Conservation (phyloP, 2,329 filamentous ascomycete genomes). For the Calonectria naviculata region DNA sequence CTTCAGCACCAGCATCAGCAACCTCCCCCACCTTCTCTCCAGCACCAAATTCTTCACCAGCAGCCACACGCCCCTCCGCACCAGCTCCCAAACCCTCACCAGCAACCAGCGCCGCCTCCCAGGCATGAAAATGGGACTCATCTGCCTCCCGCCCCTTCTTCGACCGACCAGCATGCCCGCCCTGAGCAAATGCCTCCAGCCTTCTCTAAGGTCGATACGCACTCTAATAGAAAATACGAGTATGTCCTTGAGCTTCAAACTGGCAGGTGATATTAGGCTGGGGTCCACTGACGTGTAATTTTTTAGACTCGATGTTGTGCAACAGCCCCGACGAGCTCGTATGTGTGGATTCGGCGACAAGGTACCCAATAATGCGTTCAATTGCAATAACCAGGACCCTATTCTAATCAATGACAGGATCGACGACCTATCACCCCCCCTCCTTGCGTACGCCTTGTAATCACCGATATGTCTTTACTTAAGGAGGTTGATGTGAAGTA, state of each 20-base stretch:
- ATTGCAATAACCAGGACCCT: not conserved
- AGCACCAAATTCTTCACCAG: constrained; percentile 35
- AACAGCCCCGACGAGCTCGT: constrained; percentile 91
- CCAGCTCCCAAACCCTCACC: constrained; percentile 37
- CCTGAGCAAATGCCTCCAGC: constrained; percentile 36
- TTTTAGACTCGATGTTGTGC: constrained; percentile 78
- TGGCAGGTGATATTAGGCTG: not conserved
- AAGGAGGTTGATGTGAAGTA: constrained; percentile 89
- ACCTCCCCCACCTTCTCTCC: constrained; percentile 29
- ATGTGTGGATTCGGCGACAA: constrained; percentile 99
- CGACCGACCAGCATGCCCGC: constrained; percentile 27
- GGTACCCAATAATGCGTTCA: constrained; percentile 59
- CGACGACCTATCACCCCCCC: constrained; percentile 95
- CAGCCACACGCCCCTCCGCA: constrained; percentile 39
- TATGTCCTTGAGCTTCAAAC: constrained; percentile 30
- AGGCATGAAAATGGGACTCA: constrained; percentile 36
- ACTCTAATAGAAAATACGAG: constrained; percentile 49
- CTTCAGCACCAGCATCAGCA: constrained; percentile 28
- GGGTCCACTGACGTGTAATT: constrained; percentile 26
- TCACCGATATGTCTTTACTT: constrained; percentile 78
- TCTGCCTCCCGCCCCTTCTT: constrained; percentile 25
- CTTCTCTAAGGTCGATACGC: constrained; percentile 49
- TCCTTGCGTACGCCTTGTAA: constrained; percentile 86
- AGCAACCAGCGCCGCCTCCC: constrained; percentile 31
- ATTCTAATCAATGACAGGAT: constrained; percentile 67